These are phyloP conservation scores for Serendipita indica DNA, from an alignment of 768 basidiomycete species.

Conservation along the genomic window DNA sequence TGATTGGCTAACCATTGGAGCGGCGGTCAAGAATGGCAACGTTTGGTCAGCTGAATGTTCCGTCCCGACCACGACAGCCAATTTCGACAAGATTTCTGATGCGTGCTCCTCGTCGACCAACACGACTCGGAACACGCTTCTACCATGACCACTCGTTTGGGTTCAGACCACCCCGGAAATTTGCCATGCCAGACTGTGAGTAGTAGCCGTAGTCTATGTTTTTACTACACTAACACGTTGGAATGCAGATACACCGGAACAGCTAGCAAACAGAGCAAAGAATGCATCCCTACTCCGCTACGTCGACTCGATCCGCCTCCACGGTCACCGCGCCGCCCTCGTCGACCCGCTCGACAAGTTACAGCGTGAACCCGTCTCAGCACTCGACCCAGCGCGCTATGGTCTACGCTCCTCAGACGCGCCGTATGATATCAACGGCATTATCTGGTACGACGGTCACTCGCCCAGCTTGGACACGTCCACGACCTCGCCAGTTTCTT, in stretches of 20 bases:
- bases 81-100: background rate
- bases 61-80: slow-evolving; percentile 6
- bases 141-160: slow-evolving; percentile 78
- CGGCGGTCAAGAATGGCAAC: background rate
- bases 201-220: slow-evolving; percentile 11
- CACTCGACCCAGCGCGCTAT: slow-evolving; percentile 63
- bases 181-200: slow-evolving; percentile 60
- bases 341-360: slow-evolving; percentile 84
- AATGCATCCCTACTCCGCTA: slow-evolving; percentile 77
- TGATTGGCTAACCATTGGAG: background rate
- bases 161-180: slow-evolving; percentile 48
- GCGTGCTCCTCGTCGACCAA: background rate
- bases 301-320: slow-evolving; percentile 74
- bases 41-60: slow-evolving; percentile 1
- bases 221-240: background rate
- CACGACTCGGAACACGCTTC: background rate
- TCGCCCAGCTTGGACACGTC: slow-evolving; percentile 30
- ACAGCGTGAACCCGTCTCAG: slow-evolving; percentile 64
- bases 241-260: slow-evolving; percentile 41
- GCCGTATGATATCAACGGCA: slow-evolving; percentile 62
- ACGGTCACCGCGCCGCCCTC: slow-evolving; percentile 70
- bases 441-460: slow-evolving; percentile 39
- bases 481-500: slow-evolving; percentile 17
- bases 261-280: slow-evolving; percentile 48
- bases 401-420: slow-evolving; percentile 41